Evolutionary conservation across 768 basidiomycete genomes (phyloP).

Genomic region (Trametes villosa): DNA sequence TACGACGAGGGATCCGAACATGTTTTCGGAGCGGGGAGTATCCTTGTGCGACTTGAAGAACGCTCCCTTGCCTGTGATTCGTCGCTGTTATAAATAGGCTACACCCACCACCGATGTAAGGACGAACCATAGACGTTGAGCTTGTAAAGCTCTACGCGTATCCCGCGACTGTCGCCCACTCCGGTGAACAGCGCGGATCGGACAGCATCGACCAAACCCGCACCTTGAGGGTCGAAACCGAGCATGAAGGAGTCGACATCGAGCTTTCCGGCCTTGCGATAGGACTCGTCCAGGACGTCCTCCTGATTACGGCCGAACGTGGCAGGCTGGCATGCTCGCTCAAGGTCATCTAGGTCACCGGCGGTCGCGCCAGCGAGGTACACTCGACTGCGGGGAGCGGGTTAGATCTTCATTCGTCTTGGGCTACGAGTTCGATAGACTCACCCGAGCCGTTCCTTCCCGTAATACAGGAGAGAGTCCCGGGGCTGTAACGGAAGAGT

Average conservation of each 20-base stretch:
- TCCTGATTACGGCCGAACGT: conserved; percentile 25
- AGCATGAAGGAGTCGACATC: conserved; percentile 25
- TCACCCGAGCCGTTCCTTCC: background rate
- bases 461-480: conserved; percentile 4
- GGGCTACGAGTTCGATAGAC: background rate
- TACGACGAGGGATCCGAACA: conserved; percentile 57
- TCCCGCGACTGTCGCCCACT: background rate
- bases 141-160: conserved; percentile 19
- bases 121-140: conserved; percentile 29
- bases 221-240: conserved; percentile 14
- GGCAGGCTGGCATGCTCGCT: conserved; percentile 27
- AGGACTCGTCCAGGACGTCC: conserved; percentile 30
- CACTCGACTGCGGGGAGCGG: background rate
- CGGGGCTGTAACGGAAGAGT: background rate
- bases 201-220: conserved; percentile 9
- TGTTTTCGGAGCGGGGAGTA: conserved; percentile 45
- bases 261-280: conserved; percentile 33
- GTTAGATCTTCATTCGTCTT: background rate
- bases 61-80: conserved; percentile 44
- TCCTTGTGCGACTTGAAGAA: conserved; percentile 57
- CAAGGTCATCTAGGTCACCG: conserved; percentile 13
- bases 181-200: conserved; percentile 3
- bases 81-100: background rate
- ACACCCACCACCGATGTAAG: background rate
- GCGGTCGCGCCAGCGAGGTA: background rate